These are phyloP conservation scores for Dioscorea alata DNA, from an alignment of 106 monocot species.

Conservation along the genomic window DNA sequence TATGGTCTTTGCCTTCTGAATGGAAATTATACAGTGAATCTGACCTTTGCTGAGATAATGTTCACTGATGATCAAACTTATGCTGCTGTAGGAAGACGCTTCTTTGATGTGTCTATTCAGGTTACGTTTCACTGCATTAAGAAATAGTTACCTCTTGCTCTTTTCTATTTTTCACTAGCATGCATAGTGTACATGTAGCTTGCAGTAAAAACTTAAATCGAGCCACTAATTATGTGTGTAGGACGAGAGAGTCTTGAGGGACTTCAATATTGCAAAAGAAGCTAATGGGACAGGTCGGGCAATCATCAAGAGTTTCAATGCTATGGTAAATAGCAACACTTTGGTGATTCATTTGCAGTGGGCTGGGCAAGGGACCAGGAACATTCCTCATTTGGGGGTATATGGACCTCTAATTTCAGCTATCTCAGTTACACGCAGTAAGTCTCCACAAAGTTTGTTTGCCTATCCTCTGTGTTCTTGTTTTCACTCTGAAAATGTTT, in stretches of 20 bases:
- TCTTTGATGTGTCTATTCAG: not conserved
- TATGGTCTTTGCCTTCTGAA: not conserved
- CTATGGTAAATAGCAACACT: constrained; percentile 15
- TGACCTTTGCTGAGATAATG: not conserved
- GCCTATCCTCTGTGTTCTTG: not conserved
- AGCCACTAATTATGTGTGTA: constrained; percentile 6
- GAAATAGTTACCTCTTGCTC: no score
- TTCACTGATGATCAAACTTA: not conserved
- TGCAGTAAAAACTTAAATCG: no score
- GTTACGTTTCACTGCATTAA: no score
- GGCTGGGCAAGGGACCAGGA: constrained; percentile 37
- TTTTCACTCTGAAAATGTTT: no score
- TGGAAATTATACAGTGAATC: not conserved
- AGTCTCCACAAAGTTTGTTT: not conserved
- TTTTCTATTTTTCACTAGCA: no score
- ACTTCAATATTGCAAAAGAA: constrained; percentile 34
- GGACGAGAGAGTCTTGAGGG: constrained; percentile 31
- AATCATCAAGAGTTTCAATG: constrained; percentile 19
- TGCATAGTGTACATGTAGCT: no score
- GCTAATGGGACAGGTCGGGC: constrained; percentile 21
- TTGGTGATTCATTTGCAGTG: constrained; percentile 44
- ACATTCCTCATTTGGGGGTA: constrained; percentile 16
- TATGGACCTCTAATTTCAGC: constrained; percentile 49
- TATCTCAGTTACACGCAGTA: constrained; percentile 30
- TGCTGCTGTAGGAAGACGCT: not conserved